Evolutionary conservation across 257 asterid genomes (phyloP).

Genomic region (Petunia secreta): DNA sequence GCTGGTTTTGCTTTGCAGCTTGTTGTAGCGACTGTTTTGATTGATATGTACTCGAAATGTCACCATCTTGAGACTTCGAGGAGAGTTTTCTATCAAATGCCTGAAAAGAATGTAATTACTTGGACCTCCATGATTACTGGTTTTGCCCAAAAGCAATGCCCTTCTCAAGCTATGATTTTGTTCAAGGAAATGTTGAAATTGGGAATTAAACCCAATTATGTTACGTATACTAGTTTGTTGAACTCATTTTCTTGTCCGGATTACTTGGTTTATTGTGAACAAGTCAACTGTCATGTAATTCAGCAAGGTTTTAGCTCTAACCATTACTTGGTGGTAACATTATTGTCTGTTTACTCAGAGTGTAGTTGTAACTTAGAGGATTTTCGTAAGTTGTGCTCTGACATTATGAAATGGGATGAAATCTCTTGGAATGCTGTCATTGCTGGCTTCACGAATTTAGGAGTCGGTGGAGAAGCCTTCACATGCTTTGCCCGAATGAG

Average conservation of each 20-base stretch:
- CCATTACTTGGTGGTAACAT: slow-evolving; percentile 45
- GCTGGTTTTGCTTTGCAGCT: slow-evolving; percentile 45
- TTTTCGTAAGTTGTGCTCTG: slow-evolving; percentile 40
- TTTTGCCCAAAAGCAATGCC: slow-evolving; percentile 42
- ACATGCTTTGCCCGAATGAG: slow-evolving; percentile 52
- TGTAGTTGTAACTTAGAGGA: slow-evolving; percentile 50
- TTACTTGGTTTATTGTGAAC: slow-evolving; percentile 54
- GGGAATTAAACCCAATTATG: slow-evolving; percentile 43
- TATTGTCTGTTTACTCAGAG: slow-evolving; percentile 52
- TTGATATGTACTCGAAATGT: slow-evolving; percentile 63
- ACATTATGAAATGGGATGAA: slow-evolving; percentile 53
- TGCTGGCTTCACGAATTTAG: slow-evolving; percentile 62
- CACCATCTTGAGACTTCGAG: slow-evolving; percentile 44
- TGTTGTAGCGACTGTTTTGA: slow-evolving; percentile 65
- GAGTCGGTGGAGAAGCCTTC: slow-evolving; percentile 52
- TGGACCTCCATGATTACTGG: slow-evolving; percentile 66
- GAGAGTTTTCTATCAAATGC: slow-evolving; percentile 51
- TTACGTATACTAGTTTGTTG: slow-evolving; percentile 52
- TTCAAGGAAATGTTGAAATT: slow-evolving; percentile 47
- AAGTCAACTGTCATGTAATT: slow-evolving; percentile 54
- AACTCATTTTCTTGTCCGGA: slow-evolving; percentile 48
- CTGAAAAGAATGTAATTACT: slow-evolving; percentile 43
- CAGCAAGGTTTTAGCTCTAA: slow-evolving; percentile 54
- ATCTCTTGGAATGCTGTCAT: slow-evolving; percentile 66
- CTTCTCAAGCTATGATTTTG: slow-evolving; percentile 46